Evolutionary conservation across 306 rosid genomes (phyloP).

Genomic region (Acmispon strigosus): DNA sequence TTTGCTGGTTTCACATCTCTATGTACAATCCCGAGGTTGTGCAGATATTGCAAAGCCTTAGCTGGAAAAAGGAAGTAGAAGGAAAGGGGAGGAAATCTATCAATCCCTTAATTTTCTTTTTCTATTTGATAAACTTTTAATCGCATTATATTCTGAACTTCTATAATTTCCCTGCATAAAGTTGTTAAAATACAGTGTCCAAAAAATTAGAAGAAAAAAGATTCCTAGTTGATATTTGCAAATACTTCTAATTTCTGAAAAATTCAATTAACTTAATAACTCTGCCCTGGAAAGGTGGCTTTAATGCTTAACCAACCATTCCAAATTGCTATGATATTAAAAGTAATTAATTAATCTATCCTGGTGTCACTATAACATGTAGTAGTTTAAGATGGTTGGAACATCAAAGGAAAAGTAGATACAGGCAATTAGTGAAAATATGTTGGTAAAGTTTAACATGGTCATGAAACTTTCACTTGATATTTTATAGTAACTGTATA

Average conservation of each 20-base stretch:
- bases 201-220: background rate
- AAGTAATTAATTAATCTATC: background rate
- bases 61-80: slow-evolving; percentile 53
- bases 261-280: background rate
- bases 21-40: slow-evolving; percentile 83
- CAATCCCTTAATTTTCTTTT: slow-evolving; percentile 4
- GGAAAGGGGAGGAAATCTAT: slow-evolving; percentile 14
- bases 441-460: background rate
- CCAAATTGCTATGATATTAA: background rate
- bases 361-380: background rate
- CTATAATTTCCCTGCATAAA: background rate
- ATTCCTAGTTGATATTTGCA: background rate
- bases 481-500: slow-evolving; percentile 19
- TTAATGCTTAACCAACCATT: background rate
- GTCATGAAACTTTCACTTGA: background rate
- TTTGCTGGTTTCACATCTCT: slow-evolving; percentile 98
- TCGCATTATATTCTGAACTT: slow-evolving; percentile 1
- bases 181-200: background rate
- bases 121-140: background rate
- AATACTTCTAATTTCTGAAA: background rate
- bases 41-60: slow-evolving; percentile 80
- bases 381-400: background rate
- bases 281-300: background rate
- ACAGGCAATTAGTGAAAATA: background rate
- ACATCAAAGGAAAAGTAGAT: background rate